Evolutionary conservation across 192 early-diverging fungal species (phyloP), one percentile per base, ranked within the genome.

Genomic region (Geranomyces michiganensis): DNA sequence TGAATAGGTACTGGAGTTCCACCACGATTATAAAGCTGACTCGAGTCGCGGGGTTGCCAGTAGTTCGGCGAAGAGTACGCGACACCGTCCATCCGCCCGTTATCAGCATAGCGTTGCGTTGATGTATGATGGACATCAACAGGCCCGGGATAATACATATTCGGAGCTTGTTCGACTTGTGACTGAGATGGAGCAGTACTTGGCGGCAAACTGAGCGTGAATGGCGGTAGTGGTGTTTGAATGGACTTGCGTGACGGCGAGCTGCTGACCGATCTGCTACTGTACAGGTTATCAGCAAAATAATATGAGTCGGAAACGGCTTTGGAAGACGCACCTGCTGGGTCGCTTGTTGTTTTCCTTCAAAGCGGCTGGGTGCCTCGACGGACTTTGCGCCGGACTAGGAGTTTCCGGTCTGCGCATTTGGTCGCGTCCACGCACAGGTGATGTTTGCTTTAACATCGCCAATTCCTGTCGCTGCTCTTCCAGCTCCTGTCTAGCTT

Each of bases 401-500:
- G 58, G 9, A 24, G 58, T 60, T 60, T 3, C 27, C 30, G 7
- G 58, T 4, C 6, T 17, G 7, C 58, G 22, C 51, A 17, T 9
- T 53, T n/a, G 31, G 21, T 29, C 58, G 29, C 17, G 51, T 8
- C 51, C 58, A 30, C 41, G 15, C 44, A 10, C 55, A 60, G 68
- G 24, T 1, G 24, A n/a, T 0, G 9, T 36, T 26, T 60, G 17
- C 29, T 70, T 61, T 8, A 33, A 36, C 15, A 70, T 30, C 33
- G n/a, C 36, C n/a, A 70, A n/a, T 26, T 70, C 32, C 12, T 70
- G 30, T 0, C 21, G 5, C 27, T 59, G 68, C 17, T 2, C 15
- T 56, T 45, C 13, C 4, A 70, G 22, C 41, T 70, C 68, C 12
- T 70, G 32, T 56, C 43, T 27, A 19, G 68, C 68, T 32, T 70